Evolutionary conservation across 345 rosid species (phyloP).

Genomic region (Boechera divaricarpa): DNA sequence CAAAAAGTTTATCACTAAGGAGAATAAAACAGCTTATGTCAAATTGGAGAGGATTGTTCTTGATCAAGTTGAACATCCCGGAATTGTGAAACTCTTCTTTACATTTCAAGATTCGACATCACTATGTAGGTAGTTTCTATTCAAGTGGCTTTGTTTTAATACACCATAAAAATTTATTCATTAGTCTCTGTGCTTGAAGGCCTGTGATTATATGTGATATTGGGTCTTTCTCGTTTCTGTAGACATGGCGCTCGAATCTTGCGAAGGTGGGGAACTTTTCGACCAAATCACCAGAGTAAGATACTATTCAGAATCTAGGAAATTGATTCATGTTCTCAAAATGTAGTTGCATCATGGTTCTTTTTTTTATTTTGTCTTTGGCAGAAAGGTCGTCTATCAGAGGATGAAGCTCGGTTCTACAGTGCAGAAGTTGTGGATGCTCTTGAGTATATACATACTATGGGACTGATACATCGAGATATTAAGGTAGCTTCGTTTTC

Average conservation of each 20-base stretch:
- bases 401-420: slow-evolving; percentile 93
- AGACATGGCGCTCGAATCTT: slow-evolving; percentile 99
- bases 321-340: slow-evolving; percentile 2
- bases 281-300: slow-evolving; percentile 98
- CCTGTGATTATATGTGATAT: slow-evolving; percentile 38
- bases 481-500: slow-evolving; percentile 66
- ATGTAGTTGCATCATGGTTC: slow-evolving; percentile 14
- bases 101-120: slow-evolving; percentile 93
- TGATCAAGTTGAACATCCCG: slow-evolving; percentile 97
- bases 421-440: slow-evolving; percentile 94
- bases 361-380: background rate
- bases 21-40: slow-evolving; percentile 95
- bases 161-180: background rate
- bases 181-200: slow-evolving; percentile 7
- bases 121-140: slow-evolving; percentile 67
- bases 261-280: slow-evolving; percentile 98
- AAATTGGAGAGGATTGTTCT: slow-evolving; percentile 95
- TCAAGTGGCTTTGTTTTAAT: background rate
- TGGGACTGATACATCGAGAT: slow-evolving; percentile 97
- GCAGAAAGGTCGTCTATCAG: slow-evolving; percentile 83
- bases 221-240: slow-evolving; percentile 45
- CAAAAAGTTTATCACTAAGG: slow-evolving; percentile 96
- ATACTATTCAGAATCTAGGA: slow-evolving; percentile 14
- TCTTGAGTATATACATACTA: slow-evolving; percentile 88
- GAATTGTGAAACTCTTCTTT: slow-evolving; percentile 83